Percentiles rank a stretch among this genome's conserved stretches.
Conservation (phyloP, 1,139 yeast genomes). For the Petasospora fabianii region DNA sequence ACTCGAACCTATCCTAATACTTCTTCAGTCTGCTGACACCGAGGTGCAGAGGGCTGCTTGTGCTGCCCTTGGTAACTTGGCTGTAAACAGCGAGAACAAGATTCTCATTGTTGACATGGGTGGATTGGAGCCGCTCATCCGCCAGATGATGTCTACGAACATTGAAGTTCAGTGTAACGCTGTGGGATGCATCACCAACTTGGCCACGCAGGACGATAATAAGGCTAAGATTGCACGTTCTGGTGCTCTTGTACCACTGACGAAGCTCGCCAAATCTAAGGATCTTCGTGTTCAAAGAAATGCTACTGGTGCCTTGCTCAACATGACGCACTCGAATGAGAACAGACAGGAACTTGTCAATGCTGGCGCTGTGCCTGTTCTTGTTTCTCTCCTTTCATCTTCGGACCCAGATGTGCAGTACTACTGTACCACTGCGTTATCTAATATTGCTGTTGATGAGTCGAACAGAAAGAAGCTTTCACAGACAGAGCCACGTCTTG, state of each 20-base stretch:
- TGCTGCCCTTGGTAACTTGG: constrained; percentile 95
- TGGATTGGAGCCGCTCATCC: constrained; percentile 90
- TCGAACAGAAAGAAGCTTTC: constrained; percentile 83
- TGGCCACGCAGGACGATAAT: constrained; percentile 98
- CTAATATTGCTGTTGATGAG: constrained; percentile 96
- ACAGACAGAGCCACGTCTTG: constrained; percentile 91
- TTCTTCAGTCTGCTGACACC: constrained; percentile 81
- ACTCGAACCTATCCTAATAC: constrained; percentile 84
- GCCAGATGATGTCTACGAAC: constrained; percentile 96
- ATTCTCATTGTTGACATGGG: constrained; percentile 96
- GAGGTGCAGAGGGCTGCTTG: constrained; percentile 99
- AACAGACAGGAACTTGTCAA: constrained; percentile 94
- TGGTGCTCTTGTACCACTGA: constrained; percentile 93
- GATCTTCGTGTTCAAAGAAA: constrained; percentile 96
- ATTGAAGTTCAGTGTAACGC: constrained; percentile 99
- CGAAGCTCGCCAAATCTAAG: constrained; percentile 88
- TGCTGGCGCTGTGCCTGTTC: constrained; percentile 97
- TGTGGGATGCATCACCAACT: constrained; percentile 95
- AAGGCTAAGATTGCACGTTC: constrained; percentile 93
- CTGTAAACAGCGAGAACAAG: constrained; percentile 94
- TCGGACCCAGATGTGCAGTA: constrained; percentile 96
- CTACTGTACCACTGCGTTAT: constrained; percentile 95
- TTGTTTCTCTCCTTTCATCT: constrained; percentile 82
- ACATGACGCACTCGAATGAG: constrained; percentile 97
- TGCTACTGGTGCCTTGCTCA: constrained; percentile 95